phyloP scores from a whole-genome alignment of 2,329 filamentous ascomycete genomes.

The Colletotrichum ledebouriae region DNA sequence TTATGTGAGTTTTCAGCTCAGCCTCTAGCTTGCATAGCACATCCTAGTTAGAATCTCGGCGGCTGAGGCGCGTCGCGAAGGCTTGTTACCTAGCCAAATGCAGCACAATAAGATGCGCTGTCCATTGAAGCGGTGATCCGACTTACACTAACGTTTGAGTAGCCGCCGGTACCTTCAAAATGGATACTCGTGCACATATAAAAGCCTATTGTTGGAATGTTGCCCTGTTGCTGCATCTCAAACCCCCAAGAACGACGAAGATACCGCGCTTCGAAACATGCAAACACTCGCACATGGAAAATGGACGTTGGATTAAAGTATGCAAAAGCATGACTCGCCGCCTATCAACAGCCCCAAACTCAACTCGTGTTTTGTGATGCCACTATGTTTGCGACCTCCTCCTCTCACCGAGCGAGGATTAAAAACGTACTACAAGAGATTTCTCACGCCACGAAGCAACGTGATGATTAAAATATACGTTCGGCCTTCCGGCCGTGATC shows the following conservation, averaged over 20 bases:
- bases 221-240: too few species aligned
- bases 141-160: too few species aligned
- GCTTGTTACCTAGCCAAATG: not conserved
- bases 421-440: not conserved
- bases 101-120: not conserved
- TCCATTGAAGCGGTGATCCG: too few species aligned
- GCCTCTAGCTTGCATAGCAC: too few species aligned
- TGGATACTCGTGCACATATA: too few species aligned
- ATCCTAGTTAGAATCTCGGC: too few species aligned
- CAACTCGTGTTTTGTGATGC: not conserved
- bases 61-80: too few species aligned
- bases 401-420: not conserved
- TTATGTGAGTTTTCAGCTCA: too few species aligned
- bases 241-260: not conserved
- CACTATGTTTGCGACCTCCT: not conserved
- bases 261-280: not conserved
- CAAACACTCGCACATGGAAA: not conserved
- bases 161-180: too few species aligned
- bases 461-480: not conserved
- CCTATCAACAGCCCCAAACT: not conserved
- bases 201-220: too few species aligned
- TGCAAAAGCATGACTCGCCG: constrained; percentile 5
- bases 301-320: constrained; percentile 9
- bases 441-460: not conserved
- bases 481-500: constrained; percentile 11